Conservation (phyloP, 441 rosid genomes). For the Monsonia emarginata region DNA sequence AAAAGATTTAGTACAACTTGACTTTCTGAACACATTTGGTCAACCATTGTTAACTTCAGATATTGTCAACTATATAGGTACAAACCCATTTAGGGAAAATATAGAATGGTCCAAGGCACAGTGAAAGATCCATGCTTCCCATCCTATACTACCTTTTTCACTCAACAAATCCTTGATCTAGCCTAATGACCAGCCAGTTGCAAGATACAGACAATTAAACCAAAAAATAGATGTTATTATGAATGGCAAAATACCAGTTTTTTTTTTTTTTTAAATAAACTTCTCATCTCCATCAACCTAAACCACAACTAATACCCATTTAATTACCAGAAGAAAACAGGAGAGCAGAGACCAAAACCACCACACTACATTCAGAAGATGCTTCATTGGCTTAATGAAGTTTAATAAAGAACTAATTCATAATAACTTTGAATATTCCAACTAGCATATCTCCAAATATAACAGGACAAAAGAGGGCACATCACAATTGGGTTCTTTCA, state of each 20-base stretch:
- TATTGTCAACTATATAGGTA: slow-evolving; percentile 29
- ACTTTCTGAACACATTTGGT: slow-evolving; percentile 20
- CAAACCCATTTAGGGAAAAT: slow-evolving; percentile 22
- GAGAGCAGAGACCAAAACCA: slow-evolving; percentile 18
- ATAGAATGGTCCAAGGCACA: slow-evolving; percentile 11
- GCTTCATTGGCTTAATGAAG: slow-evolving; percentile 11
- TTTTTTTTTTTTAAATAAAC: too few species aligned
- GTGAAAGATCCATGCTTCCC: slow-evolving; percentile 18
- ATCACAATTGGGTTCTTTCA: slow-evolving; percentile 12
- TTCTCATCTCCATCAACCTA: slow-evolving; percentile 21
- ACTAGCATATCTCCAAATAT: slow-evolving; percentile 22
- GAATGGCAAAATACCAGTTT: not conserved
- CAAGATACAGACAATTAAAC: slow-evolving; percentile 5
- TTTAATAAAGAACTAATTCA: slow-evolving; percentile 15
- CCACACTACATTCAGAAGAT: slow-evolving; percentile 12
- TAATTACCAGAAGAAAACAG: slow-evolving; percentile 41
- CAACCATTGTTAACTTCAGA: slow-evolving; percentile 12
- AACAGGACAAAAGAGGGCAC: slow-evolving; percentile 28
- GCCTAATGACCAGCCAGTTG: not conserved
- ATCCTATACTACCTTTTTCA: not conserved
- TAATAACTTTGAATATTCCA: slow-evolving; percentile 13
- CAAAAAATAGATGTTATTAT: not conserved
- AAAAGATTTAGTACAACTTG: slow-evolving; percentile 26
- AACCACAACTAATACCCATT: slow-evolving; percentile 38
- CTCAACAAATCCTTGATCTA: slow-evolving; percentile 9